Evolutionary conservation across 345 rosid genomes (phyloP).

Genomic region (Camelina laxa): DNA sequence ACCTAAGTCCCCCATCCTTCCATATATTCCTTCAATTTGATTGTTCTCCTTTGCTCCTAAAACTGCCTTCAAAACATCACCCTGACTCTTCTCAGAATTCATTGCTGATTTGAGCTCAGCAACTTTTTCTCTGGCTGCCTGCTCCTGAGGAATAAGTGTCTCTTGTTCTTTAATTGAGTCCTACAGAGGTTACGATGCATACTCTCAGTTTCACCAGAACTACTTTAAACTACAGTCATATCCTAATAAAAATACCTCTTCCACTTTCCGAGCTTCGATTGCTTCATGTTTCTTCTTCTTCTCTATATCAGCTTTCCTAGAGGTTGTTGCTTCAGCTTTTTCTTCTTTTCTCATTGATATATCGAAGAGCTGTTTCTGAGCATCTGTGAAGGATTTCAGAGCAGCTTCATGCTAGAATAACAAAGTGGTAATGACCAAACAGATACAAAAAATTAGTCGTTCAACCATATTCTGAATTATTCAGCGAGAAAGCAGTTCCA

Average conservation of each 20-base stretch:
- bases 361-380: constrained; percentile 73
- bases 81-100: constrained; percentile 93
- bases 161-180: constrained; percentile 86
- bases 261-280: constrained; percentile 68
- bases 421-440: constrained; percentile 22
- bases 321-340: constrained; percentile 51
- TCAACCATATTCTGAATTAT: no score
- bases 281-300: constrained; percentile 68
- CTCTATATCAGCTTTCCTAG: constrained; percentile 60
- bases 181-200: constrained; percentile 50
- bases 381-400: constrained; percentile 73
- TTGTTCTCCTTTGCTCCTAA: constrained; percentile 79
- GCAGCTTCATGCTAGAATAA: constrained; percentile 82
- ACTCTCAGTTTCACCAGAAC: constrained; percentile 34
- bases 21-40: constrained; percentile 87
- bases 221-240: constrained; percentile 31
- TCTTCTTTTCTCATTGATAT: constrained; percentile 57
- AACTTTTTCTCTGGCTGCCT: constrained; percentile 90
- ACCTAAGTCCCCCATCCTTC: constrained; percentile 98
- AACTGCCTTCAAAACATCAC: constrained; percentile 87
- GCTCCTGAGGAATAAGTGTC: constrained; percentile 77
- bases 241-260: constrained; percentile 58
- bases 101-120: constrained; percentile 76
- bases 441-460: no score
- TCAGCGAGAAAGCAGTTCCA: constrained; percentile 12